Base-by-base conservation (phyloP, 257 asterid species). In the Nicotiana otophora region DNA sequence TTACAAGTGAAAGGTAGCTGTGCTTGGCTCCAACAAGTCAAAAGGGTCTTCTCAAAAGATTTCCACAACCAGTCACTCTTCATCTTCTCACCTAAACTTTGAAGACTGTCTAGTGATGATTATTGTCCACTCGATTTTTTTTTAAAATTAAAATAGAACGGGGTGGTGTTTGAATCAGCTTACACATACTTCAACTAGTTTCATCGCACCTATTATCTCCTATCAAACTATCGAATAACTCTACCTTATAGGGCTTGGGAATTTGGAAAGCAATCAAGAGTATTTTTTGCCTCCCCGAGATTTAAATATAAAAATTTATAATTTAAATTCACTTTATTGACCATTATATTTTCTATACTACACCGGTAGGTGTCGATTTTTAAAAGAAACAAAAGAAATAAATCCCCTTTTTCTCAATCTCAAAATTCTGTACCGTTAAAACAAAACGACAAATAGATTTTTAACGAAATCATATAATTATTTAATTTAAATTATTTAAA, bases 21-120 rank as follows among this genome's bases (percentile, higher is more conserved):
- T 10, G 57, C 42, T 42, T 42, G 48, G 48, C 48, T 51, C 57
- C 57, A 12, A 51, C 61, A 72, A 70, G 79, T 23, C 79, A 72
- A 72, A 42, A 70, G 78, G 78, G 58, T 70, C 34, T 70, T 20
- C 78, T 39, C 58, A 70, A 17, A 36, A 69, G 77, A 69, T 69
- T 9, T 34, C n/a, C 28, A 8, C 54, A 67, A 72, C 42, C 19
- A 30, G 0, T 28, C 70, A 28, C 42, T 64, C 34, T 26, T 63
- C 16, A 63, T 63, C 68, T 26, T 11, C 39, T 64, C 70, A 64
- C 70, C 70, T 64, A 64, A 64, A 28, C 70, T 28, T 23, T 12
- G 39, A 12, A 28, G 10, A 64, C 10, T 64, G 57, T 53, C 57
- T 11, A 53, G 57, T 12, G 19, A 53, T 53, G 17, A 53, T 53